Evolutionary conservation across 208 protist genomes (phyloP).

Genomic region (Wallacemonas rigidus): DNA sequence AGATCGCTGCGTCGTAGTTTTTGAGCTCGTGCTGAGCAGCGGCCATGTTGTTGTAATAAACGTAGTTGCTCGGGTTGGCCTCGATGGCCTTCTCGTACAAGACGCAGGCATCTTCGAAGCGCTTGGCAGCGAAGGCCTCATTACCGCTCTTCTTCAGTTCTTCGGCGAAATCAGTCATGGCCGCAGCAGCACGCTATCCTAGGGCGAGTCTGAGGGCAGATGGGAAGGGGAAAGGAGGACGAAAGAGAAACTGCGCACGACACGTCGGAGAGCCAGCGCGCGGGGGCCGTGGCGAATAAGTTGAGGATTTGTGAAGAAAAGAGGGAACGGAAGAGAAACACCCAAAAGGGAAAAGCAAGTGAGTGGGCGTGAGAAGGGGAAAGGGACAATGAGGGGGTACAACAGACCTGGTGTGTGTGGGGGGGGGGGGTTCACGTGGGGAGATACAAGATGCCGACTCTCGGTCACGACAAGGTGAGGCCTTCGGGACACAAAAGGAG

Average conservation of each 20-base stretch:
- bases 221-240: not conserved
- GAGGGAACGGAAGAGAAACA: not conserved
- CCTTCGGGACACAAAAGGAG: no score
- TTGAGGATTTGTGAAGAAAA: not conserved
- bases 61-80: constrained; percentile 67
- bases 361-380: not conserved
- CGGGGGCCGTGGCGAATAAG: no score
- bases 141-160: constrained; percentile 83
- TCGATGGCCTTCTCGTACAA: constrained; percentile 81
- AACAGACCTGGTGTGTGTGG: not conserved
- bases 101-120: constrained; percentile 73
- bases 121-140: constrained; percentile 69
- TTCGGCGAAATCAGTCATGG: constrained; percentile 28
- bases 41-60: constrained; percentile 90
- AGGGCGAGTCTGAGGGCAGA: constrained; percentile 5
- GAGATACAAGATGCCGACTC: no score
- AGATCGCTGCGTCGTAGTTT: constrained; percentile 74
- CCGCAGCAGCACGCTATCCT: not conserved
- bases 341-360: constrained; percentile 9
- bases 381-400: not conserved
- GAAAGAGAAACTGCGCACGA: constrained; percentile 4
- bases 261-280: no score
- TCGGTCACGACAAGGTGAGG: no score
- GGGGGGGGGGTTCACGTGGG: no score
- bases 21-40: constrained; percentile 75